Conservation (phyloP, 192 early-diverging fungal species). For the Glomus cerebriforme region DNA sequence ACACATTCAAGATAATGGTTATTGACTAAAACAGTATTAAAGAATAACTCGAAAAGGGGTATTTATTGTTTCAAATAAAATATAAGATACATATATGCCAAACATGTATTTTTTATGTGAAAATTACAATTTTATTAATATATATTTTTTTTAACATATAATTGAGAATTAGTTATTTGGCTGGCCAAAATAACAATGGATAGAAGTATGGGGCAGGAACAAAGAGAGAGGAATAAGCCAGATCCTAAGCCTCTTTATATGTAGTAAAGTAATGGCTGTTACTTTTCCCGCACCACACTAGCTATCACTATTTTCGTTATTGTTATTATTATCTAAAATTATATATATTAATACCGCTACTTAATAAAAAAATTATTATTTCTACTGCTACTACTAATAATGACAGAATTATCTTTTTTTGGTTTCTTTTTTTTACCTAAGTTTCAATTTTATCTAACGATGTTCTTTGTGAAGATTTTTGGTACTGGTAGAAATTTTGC, state of each 20-base stretch:
- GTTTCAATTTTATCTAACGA: background rate
- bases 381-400: background rate
- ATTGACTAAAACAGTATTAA: constrained; percentile 13
- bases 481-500: background rate
- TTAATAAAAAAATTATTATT: background rate
- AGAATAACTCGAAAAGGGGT: constrained; percentile 19
- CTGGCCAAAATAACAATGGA: constrained; percentile 11
- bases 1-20: constrained; percentile 12
- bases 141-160: too few species aligned
- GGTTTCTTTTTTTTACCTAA: background rate
- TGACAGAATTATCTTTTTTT: background rate
- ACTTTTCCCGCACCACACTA: too few species aligned
- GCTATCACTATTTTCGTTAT: background rate
- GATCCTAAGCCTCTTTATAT: too few species aligned
- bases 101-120: too few species aligned
- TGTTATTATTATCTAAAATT: background rate
- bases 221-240: too few species aligned
- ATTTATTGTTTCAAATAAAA: constrained; percentile 26
- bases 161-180: too few species aligned
- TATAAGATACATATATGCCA: too few species aligned
- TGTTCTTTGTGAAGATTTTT: constrained; percentile 7
- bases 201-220: too few species aligned
- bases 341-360: background rate
- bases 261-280: too few species aligned
- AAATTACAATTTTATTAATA: too few species aligned